Base-by-base conservation (phyloP, 2,329 filamentous ascomycete genomes). In the Aspergillus ibericus region DNA sequence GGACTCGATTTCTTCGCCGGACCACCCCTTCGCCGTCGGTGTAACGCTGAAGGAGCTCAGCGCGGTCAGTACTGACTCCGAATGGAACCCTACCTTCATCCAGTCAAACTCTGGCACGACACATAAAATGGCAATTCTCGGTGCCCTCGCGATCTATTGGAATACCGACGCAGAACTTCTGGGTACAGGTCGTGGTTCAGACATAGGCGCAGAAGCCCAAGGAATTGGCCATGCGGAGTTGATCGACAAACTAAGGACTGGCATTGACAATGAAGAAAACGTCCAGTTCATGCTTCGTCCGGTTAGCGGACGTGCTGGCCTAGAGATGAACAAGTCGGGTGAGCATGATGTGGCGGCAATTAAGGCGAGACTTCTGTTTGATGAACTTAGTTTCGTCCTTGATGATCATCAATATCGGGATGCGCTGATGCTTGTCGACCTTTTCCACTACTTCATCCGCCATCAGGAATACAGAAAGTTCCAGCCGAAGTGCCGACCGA, bases 391-490 rank as follows among this genome's bases (percentile, higher is more conserved):
- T 52, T 88, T 99, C 63, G 91, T 98, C n/a, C 83, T 99, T 32
- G 96, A 99, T 66, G 93, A 99, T 65, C 87, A 97, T 65, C 95
- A 99, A 73, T 99, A 99, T 72, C 90, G 96, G 29, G 95, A 99
- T 77, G 92, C 89, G 5, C 79, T 99, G 59, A 99, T 99, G 95
- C 90, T 99, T 81, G 90, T 98, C 1, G 95, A 99, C 72, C 82
- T 98, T 2, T 99, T 99, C 80, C 95, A 99, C 75, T 98, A 96
- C 77, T 99, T 98, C 75, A 90, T 97, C 67, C 88, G 93, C 32
- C 95, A 99, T 66, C 95, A 98, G 74, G 93, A 99, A 73, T 97
- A 98, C 80, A 96, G 96, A 72, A 93, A 89, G 68, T 82, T 92
- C 59, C 92, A 96, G 68, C 95, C 95, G 4, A 95, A 96, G 71